Base-by-base conservation (phyloP, 177 flowering plant species). In the Vitis hybrid region DNA sequence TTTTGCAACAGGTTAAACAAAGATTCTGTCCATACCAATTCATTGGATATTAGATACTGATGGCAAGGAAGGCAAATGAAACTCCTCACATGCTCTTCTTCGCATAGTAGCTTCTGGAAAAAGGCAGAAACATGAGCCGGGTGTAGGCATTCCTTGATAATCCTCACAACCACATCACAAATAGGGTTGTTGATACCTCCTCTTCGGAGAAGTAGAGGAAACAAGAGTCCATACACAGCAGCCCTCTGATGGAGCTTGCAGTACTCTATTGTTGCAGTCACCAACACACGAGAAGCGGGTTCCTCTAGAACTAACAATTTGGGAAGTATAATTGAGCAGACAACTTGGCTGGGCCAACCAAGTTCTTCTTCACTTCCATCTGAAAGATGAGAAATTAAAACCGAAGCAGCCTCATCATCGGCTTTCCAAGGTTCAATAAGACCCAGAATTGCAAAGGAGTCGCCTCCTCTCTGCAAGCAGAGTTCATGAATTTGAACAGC, bases 101-200 rank as follows among this genome's bases (percentile, higher is more conserved):
- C 76, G 64, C 79, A 78, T 0, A 92, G 82, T 61, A 92, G 76
- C 77, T 82, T 89, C 59, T 88, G 93, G 78, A 87, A 89, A 71
- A 88, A 82, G 54, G 93, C 83, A 20, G 98, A 85, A 71, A 84
- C 89, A 73, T 93, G 98, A 73, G 85, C 89, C 1, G 87, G 76
- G 77, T 89, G 98, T 81, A 89, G 76, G 79, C 91, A 89, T 68
- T 93, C 98, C 68, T 54, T 91, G n/a, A 87, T 62, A 16, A 91
- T 76, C 79, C 82, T 86, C 7, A 90, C 69, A 39, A 91, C 58
- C 16, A 85, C 78, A 66, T 93, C 93, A 34, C 88, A 85, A 0
- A 84, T 75, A 26, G 70, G 81, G 16, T 71, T 81, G 74, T 88
- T 91, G 58, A 93, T 77, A 29, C 98, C 97, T 12, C 79, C 85